Conservation (phyloP, 1,284 basidiomycete species). For the Naganishia sp. region DNA sequence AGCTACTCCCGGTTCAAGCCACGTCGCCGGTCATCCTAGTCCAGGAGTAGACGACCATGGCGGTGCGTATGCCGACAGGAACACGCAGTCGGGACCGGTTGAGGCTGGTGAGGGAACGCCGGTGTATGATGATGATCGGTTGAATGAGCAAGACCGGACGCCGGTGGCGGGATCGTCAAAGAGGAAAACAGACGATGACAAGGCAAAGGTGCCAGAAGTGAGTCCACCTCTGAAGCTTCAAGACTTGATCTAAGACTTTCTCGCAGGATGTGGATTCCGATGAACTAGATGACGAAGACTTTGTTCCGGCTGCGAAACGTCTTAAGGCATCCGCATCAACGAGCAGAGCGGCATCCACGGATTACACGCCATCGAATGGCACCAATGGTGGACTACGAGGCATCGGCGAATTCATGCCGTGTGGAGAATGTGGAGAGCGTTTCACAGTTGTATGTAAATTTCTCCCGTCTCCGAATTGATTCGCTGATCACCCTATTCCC, state of each 20-base stretch:
- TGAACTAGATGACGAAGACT: slow-evolving; percentile 54
- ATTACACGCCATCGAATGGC: slow-evolving; percentile 37
- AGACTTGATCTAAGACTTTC: neutral
- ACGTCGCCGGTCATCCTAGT: slow-evolving; percentile 29
- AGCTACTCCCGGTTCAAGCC: slow-evolving; percentile 25
- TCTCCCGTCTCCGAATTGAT: neutral
- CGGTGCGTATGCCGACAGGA: slow-evolving; percentile 42
- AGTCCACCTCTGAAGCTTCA: neutral
- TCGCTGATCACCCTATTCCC: neutral
- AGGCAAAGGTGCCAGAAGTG: slow-evolving; percentile 36
- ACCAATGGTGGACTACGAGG: slow-evolving; percentile 60
- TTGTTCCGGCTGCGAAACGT: slow-evolving; percentile 35
- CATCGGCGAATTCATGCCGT: slow-evolving; percentile 77
- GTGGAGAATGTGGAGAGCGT: slow-evolving; percentile 75
- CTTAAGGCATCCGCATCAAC: slow-evolving; percentile 48
- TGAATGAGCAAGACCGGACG: slow-evolving; percentile 19
- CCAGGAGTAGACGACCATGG: slow-evolving; percentile 42
- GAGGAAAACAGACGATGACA: slow-evolving; percentile 38
- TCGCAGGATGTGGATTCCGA: slow-evolving; percentile 34
- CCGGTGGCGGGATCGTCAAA: slow-evolving; percentile 23
- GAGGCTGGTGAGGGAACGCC: slow-evolving; percentile 40
- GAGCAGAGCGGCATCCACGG: slow-evolving; percentile 60
- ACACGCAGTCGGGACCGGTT: slow-evolving; percentile 43
- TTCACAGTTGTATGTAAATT: slow-evolving; percentile 78
- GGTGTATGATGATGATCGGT: slow-evolving; percentile 30